phyloP scores from a whole-genome alignment of 192 early-diverging fungal genomes.

The Hyaloraphidium curvatum region DNA sequence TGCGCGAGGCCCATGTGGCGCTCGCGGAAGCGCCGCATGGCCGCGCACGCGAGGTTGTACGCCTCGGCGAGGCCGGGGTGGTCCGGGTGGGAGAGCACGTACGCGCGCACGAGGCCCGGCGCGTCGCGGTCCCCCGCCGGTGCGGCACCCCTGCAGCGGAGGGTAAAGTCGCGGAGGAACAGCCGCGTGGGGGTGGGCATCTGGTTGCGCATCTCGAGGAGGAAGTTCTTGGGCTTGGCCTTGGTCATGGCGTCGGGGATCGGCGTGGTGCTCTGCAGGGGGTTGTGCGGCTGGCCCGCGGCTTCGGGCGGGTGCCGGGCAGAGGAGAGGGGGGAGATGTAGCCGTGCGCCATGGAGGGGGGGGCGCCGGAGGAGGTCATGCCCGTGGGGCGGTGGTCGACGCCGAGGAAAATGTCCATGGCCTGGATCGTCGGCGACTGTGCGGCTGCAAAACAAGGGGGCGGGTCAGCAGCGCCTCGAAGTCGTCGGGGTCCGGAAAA shows the following conservation, averaged over 20 bases:
- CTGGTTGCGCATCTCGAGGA: constrained; percentile 80
- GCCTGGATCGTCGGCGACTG: constrained; percentile 85
- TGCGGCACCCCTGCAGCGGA: too few relatives aligned
- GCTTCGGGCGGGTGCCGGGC: too few relatives aligned
- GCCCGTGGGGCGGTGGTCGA: constrained; percentile 53
- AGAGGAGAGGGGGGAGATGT: constrained; percentile 6
- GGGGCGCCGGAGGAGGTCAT: not conserved
- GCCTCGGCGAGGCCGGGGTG: constrained; percentile 27
- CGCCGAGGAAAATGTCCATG: constrained; percentile 69
- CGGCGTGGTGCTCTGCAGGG: constrained; percentile 8
- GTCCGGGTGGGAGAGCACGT: constrained; percentile 22
- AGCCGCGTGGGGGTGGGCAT: constrained; percentile 73
- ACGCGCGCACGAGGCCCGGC: constrained; percentile 47
- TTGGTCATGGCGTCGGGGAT: not conserved
- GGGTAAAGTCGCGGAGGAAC: constrained; percentile 61
- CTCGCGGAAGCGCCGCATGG: constrained; percentile 73
- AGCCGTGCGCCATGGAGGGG: not conserved
- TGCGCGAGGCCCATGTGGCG: constrained; percentile 12
- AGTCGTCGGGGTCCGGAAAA: too few relatives aligned
- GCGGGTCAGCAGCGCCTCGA: too few relatives aligned
- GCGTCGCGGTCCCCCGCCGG: too few relatives aligned
- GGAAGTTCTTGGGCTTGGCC: constrained; percentile 44
- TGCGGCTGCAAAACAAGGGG: too few relatives aligned
- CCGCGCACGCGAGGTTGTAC: constrained; percentile 64
- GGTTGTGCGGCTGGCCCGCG: too few relatives aligned